Base-by-base conservation (phyloP, 352 stramenopile genomes). In the Globisporangium radiosum region DNA sequence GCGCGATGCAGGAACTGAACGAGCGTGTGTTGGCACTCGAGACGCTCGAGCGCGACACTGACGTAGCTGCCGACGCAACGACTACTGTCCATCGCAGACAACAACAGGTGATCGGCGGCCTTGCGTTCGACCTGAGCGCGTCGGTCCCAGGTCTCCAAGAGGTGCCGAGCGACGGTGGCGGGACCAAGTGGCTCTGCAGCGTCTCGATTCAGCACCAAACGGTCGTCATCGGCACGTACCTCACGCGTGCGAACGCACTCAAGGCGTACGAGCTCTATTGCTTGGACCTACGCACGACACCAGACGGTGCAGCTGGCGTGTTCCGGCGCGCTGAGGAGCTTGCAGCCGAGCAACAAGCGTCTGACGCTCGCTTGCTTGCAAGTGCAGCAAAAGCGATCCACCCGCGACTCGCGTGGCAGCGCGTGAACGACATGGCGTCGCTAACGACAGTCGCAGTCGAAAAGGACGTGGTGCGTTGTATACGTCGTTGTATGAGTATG, bases 101-200 rank as follows among this genome's bases (percentile, higher is more conserved):
- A 71, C 40, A 54, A 57, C 15, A 19, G 15, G 19, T 42, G 40
- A 7, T 49, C 19, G 52, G 52, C 1, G 64, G 55, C 4, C 64
- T 88, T 13, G 59, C 63, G 15, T 66, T 90, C 17, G 51, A 71
- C 47, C 55, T 33, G 44, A 50, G 52, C 19, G 61, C 54, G 11
- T 64, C 50, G 17, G 72, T 89, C 33, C 71, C 65, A n/a, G 70
- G 72, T 1, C 56, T 91, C 17, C 78, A 88, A 54, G 43, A 71
- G 14, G 56, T 69, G 13, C 6, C 58, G 9, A 19, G 19, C 38
- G 17, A 51, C 6, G 5, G 4, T 7, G 37, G n/a, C 38, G 15
- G 8, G 36, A 47, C 54, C 14, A 65, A 45, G 9, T 91, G 79
- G 81, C 65, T 71, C 5, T 83, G 68, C 42, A 88, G 84, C 62